Conservation (phyloP, 1,284 basidiomycete genomes). For the Anthracocystis walkeri region DNA sequence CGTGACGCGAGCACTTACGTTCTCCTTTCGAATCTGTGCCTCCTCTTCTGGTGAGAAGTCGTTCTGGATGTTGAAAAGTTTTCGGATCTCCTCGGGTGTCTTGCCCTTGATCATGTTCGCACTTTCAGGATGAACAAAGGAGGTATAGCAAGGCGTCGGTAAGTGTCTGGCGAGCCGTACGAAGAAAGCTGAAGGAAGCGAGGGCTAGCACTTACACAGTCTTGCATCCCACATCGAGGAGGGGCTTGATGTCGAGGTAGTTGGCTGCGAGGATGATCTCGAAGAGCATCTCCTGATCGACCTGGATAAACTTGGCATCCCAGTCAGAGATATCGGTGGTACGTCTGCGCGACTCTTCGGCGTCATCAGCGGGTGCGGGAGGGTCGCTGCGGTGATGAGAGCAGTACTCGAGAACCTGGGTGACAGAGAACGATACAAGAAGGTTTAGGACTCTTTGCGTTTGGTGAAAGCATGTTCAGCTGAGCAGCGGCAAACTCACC, state of each 20-base stretch:
- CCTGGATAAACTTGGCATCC: conserved; percentile 95
- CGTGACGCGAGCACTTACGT: conserved; percentile 72
- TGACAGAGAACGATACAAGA: neutral
- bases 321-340: conserved; percentile 98
- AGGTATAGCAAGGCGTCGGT: conserved; percentile 1
- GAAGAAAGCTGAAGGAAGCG: neutral
- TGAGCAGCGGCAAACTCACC: conserved; percentile 71
- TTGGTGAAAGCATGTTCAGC: neutral
- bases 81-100: conserved; percentile 94
- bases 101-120: conserved; percentile 99
- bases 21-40: conserved; percentile 99
- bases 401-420: conserved; percentile 96
- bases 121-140: conserved; percentile 22
- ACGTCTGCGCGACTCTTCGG: conserved; percentile 93
- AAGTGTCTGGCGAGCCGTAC: neutral
- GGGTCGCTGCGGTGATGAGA: conserved; percentile 98
- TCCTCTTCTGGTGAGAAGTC: conserved; percentile 99
- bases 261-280: conserved; percentile 99
- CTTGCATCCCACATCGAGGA: conserved; percentile 99
- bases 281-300: conserved; percentile 97
- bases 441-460: neutral
- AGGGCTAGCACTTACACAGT: conserved; percentile 76
- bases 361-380: conserved; percentile 80
- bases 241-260: conserved; percentile 99
- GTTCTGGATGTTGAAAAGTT: conserved; percentile 81